A percentile compares a stretch with the other conserved stretches of the same genome.
Evolutionary conservation across 1,139 yeast species (phyloP).

Genomic region (Pichia sp.): DNA sequence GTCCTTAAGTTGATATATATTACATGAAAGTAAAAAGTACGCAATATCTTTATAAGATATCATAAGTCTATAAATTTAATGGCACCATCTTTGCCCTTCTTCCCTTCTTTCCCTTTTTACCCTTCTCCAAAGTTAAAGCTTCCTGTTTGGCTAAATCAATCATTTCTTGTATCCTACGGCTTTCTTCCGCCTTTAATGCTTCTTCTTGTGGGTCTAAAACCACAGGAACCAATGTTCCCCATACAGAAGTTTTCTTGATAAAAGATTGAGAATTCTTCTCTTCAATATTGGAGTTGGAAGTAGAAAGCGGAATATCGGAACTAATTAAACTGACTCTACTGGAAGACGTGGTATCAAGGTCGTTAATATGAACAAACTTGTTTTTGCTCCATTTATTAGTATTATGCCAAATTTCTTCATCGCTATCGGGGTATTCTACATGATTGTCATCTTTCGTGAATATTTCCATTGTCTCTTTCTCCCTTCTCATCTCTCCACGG

Average conservation of each 20-base stretch:
- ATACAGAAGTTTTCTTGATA: constrained; percentile 34
- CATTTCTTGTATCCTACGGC: constrained; percentile 40
- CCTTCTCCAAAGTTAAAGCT: constrained; percentile 26
- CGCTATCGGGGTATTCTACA: background rate
- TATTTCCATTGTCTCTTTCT: constrained; percentile 12
- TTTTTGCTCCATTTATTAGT: constrained; percentile 6
- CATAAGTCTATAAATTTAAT: constrained; percentile 6
- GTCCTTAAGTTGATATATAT: no score
- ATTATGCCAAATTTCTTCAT: constrained; percentile 1
- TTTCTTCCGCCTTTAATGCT: constrained; percentile 24
- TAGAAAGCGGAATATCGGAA: background rate
- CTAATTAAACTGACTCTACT: background rate
- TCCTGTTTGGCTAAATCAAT: constrained; percentile 43
- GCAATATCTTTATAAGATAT: no score
- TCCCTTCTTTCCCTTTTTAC: constrained; percentile 35
- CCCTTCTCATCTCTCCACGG: constrained; percentile 15
- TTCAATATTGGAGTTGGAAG: background rate
- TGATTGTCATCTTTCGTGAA: background rate
- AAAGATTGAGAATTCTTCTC: constrained; percentile 1
- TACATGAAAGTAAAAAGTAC: no score
- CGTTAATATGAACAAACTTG: constrained; percentile 10
- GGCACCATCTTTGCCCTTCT: constrained; percentile 28
- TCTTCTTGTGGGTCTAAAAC: constrained; percentile 27
- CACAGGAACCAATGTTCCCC: constrained; percentile 54
- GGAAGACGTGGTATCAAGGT: constrained; percentile 5